Evolutionary conservation across 371 early-diverging fungal genomes (phyloP), one percentile per base, ranked within the genome.

Genomic region (Apophysomyces trapeziformis): DNA sequence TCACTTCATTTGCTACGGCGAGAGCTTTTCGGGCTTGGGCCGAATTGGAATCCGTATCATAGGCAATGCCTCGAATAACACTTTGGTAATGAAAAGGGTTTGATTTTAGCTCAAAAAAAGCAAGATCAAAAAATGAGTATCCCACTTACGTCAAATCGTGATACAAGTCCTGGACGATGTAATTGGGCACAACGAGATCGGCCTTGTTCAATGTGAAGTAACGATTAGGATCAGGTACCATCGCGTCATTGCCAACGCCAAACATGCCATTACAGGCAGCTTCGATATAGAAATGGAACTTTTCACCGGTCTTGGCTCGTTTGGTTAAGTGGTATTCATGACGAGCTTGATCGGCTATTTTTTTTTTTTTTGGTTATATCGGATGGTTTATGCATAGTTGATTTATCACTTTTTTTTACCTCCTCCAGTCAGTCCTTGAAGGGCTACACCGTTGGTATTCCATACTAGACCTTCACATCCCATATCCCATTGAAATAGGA

Each of bases 231-330:
- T 91, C 80, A 0, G 95, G 93, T 0, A 95, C 92, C 57, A 86
- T 86, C 50, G 92, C 89, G 41, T 75, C 65, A 45, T 83, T 79
- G 14, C 92, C 94, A 43, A 87, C 85, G 38, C 98, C 97, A 84
- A 95, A 96, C 89, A 97, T 85, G 41, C 93, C 93, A 75, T 98
- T 98, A 72, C 96, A 95, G 1, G 96, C 96, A 38, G 93, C 89
- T 67, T 97, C 99, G 57, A 97, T 77, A 68, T 89, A 95, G 60
- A 96, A 87, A 7, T 87, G 78, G 56, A 86, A 80, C 14, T 71
- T 72, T 58, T 93, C 90, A 0, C 88, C 91, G 11, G 83, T 83
- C 11, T 69, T 74, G 7, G 92, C 92, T 35, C 80, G 77, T 7
- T 82, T 69, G 0, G 92, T 83, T 14, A 98, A 66, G 14, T 85